Percentiles rank a stretch among this genome's conserved stretches.
These are phyloP conservation scores for Tuber umbilicatum DNA, from an alignment of 495 filamentous ascomycete genomes.

Conservation along the genomic window DNA sequence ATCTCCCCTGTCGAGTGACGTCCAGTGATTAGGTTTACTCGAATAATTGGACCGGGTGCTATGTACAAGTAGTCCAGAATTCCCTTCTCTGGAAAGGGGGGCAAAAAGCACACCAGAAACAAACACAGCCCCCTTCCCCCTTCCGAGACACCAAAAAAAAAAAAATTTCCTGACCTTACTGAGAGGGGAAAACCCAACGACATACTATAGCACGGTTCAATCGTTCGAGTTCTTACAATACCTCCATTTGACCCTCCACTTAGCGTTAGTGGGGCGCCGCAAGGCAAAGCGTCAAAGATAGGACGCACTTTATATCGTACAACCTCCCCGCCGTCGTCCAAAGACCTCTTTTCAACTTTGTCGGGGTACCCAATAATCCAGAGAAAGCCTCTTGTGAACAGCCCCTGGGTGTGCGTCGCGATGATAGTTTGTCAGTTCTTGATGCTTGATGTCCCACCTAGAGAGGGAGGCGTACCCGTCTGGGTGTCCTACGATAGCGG, in stretches of 20 bases:
- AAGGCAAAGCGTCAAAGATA: not conserved
- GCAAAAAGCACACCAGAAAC: too few species aligned
- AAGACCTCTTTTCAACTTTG: conserved; percentile 43
- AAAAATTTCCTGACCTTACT: too few species aligned
- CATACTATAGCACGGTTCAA: too few species aligned
- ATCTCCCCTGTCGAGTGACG: not conserved
- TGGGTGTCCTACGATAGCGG: conserved; percentile 49
- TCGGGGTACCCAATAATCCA: conserved; percentile 50
- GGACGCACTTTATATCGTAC: conserved; percentile 42
- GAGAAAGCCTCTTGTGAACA: too few species aligned
- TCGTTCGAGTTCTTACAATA: too few species aligned
- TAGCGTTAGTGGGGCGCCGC: not conserved
- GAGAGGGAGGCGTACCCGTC: conserved; percentile 44
- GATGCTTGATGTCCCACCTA: conserved; percentile 43
- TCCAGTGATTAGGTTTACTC: not conserved
- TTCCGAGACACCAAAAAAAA: too few species aligned
- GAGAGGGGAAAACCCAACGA: too few species aligned
- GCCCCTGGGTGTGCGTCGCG: conserved; percentile 43
- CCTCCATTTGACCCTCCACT: not conserved
- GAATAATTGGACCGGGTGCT: too few species aligned
- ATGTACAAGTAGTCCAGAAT: too few species aligned
- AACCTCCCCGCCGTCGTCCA: conserved; percentile 46
- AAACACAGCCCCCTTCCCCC: too few species aligned
- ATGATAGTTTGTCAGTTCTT: not conserved
- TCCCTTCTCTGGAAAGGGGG: too few species aligned